Conservation (phyloP, 371 early-diverging fungal genomes). For the Apophysomyces ossiformis region DNA sequence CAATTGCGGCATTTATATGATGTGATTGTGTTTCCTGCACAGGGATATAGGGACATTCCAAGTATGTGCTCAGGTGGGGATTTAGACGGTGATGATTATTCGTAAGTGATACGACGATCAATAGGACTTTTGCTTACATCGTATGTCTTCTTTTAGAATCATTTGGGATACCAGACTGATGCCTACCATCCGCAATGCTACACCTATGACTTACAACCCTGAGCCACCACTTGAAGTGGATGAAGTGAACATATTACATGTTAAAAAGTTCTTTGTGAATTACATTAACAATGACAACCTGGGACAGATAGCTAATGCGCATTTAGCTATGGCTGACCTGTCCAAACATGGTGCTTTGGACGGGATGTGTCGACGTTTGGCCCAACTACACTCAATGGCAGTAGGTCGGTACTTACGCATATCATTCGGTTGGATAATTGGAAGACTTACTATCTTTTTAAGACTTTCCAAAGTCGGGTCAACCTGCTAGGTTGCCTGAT, state of each 20-base stretch:
- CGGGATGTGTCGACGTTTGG: conserved; percentile 50
- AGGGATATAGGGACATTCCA: conserved; percentile 70
- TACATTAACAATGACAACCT: conserved; percentile 67
- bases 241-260: conserved; percentile 44
- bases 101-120: conserved; percentile 21
- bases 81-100: conserved; percentile 77
- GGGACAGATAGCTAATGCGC: conserved; percentile 67
- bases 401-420: conserved; percentile 54
- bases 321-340: conserved; percentile 62
- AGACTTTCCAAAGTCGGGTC: conserved; percentile 77
- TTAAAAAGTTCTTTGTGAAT: conserved; percentile 64
- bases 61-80: conserved; percentile 80
- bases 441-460: conserved; percentile 2
- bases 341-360: conserved; percentile 36
- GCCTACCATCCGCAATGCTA: conserved; percentile 28
- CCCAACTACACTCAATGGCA: conserved; percentile 67
- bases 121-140: background rate
- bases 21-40: conserved; percentile 78
- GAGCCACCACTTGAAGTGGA: conserved; percentile 30
- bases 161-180: conserved; percentile 72
- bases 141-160: conserved; percentile 32
- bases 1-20: conserved; percentile 64
- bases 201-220: conserved; percentile 30
- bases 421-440: conserved; percentile 15
- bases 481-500: conserved; percentile 40